Evolutionary conservation across 2,329 filamentous ascomycete species (phyloP).

Genomic region (Penicillium nordicum): DNA sequence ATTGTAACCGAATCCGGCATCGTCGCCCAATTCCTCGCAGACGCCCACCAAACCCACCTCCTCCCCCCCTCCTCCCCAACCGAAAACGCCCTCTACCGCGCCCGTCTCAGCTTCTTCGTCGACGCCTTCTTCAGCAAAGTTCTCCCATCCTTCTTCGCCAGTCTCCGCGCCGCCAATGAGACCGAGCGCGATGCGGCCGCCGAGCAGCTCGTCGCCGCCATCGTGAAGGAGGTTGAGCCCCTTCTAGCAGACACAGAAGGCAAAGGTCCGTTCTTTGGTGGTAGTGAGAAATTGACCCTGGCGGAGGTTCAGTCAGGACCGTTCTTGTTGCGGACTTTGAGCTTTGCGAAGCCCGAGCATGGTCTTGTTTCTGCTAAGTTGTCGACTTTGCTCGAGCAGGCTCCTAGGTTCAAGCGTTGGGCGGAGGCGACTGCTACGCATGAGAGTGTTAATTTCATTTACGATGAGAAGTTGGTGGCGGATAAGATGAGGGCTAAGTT

Average conservation of each 20-base stretch:
- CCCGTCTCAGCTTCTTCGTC: conserved; percentile 67
- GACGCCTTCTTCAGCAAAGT: conserved; percentile 67
- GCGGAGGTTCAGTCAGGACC: conserved; percentile 68
- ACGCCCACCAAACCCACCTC: conserved; percentile 66
- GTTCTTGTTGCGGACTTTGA: conserved; percentile 62
- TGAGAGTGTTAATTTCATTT: conserved; percentile 65
- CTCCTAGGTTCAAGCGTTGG: conserved; percentile 70
- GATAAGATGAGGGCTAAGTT: conserved; percentile 45
- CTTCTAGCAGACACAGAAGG: conserved; percentile 52
- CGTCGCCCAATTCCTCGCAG: conserved; percentile 65
- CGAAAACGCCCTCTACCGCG: conserved; percentile 59
- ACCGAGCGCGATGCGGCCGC: conserved; percentile 51
- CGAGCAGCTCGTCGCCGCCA: conserved; percentile 52
- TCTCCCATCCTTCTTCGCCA: conserved; percentile 46
- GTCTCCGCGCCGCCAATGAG: conserved; percentile 47
- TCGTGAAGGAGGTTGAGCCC: conserved; percentile 71
- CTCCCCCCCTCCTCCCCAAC: conserved; percentile 53
- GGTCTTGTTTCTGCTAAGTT: conserved; percentile 46
- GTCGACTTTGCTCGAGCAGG: conserved; percentile 49
- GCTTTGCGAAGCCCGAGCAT: conserved; percentile 54
- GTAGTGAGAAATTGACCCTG: conserved; percentile 62
- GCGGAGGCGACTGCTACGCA: conserved; percentile 57
- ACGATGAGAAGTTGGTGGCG: conserved; percentile 51
- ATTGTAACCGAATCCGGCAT: conserved; percentile 72
- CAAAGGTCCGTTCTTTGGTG: conserved; percentile 60